Evolutionary conservation across 305 asterid species (phyloP).

Genomic region (Euphrasia arctica): DNA sequence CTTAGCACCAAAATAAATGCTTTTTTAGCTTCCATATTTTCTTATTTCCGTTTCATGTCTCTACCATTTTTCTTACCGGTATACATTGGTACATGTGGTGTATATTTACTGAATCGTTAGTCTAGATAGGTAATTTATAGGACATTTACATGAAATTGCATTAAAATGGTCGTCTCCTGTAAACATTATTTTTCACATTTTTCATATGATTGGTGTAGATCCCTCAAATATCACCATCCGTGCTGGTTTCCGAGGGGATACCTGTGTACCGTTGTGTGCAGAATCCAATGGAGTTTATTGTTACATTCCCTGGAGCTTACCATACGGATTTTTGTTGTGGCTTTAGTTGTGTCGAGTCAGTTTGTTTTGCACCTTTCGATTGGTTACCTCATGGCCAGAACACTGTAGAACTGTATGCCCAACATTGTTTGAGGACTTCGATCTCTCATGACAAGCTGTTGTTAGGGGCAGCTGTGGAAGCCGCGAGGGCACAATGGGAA

Average conservation of each 20-base stretch:
- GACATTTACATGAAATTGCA: not conserved
- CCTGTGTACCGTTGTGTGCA: slow-evolving; percentile 86
- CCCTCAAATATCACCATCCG: slow-evolving; percentile 64
- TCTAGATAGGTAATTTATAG: no score
- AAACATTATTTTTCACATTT: not conserved
- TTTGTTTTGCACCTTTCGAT: slow-evolving; percentile 74
- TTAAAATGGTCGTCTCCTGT: not conserved
- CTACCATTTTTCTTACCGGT: no score
- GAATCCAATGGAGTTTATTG: slow-evolving; percentile 57
- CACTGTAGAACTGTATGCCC: slow-evolving; percentile 55
- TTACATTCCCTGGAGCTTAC: slow-evolving; percentile 73
- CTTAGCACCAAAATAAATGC: no score
- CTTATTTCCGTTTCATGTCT: no score
- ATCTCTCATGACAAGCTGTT: slow-evolving; percentile 74
- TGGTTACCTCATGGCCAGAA: slow-evolving; percentile 83
- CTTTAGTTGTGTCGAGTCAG: slow-evolving; percentile 70
- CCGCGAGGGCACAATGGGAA: slow-evolving; percentile 53
- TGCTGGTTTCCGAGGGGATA: slow-evolving; percentile 59
- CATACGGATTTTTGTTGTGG: slow-evolving; percentile 70
- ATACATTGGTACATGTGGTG: no score
- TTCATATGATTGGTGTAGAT: slow-evolving; percentile 40
- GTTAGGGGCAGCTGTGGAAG: slow-evolving; percentile 63
- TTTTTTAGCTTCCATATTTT: no score
- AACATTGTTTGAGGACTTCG: slow-evolving; percentile 43
- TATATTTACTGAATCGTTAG: no score